These are phyloP conservation scores for Parsonsia alboflavescens DNA, from an alignment of 257 asterid genomes.

Conservation along the genomic window DNA sequence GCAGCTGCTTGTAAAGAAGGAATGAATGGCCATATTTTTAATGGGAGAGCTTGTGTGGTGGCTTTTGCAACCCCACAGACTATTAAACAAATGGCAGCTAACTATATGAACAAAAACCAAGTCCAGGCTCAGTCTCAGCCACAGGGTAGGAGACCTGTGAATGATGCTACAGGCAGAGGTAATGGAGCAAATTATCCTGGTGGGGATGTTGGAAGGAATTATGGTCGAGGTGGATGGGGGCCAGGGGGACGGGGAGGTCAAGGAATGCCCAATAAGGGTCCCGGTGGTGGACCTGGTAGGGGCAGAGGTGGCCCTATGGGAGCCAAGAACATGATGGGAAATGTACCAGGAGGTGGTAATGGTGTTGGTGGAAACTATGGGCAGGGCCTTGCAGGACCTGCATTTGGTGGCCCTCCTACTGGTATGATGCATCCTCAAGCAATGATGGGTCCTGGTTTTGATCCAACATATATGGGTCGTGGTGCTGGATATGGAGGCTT, in stretches of 20 bases:
- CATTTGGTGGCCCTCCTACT: conserved; percentile 41
- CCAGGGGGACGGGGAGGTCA: conserved; percentile 47
- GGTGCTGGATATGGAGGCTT: conserved; percentile 55
- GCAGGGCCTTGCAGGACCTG: conserved; percentile 36
- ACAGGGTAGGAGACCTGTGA: conserved; percentile 58
- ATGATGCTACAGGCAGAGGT: conserved; percentile 63
- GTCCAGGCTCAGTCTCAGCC: conserved; percentile 40
- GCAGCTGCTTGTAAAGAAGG: conserved; percentile 54
- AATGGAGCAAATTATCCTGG: conserved; percentile 46
- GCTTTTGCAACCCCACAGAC: conserved; percentile 47
- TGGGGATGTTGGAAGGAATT: conserved; percentile 49
- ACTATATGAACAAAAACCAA: conserved; percentile 39
- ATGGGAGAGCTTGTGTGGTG: conserved; percentile 55
- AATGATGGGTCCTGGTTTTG: conserved; percentile 57
- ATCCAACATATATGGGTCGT: conserved; percentile 53
- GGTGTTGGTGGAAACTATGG: conserved; percentile 43
- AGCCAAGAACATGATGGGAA: conserved; percentile 37
- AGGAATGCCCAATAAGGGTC: conserved; percentile 57
- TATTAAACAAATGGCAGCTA: conserved; percentile 42
- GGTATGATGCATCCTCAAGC: conserved; percentile 50
- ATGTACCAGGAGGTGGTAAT: conserved; percentile 31
- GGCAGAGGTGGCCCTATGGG: conserved; percentile 47
- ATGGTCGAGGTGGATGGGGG: conserved; percentile 46
- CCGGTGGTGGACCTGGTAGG: conserved; percentile 57
- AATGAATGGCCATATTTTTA: conserved; percentile 43